Evolutionary conservation across 2,329 filamentous ascomycete species (phyloP).

Genomic region (Arthrobotrys pseudoclavata): DNA sequence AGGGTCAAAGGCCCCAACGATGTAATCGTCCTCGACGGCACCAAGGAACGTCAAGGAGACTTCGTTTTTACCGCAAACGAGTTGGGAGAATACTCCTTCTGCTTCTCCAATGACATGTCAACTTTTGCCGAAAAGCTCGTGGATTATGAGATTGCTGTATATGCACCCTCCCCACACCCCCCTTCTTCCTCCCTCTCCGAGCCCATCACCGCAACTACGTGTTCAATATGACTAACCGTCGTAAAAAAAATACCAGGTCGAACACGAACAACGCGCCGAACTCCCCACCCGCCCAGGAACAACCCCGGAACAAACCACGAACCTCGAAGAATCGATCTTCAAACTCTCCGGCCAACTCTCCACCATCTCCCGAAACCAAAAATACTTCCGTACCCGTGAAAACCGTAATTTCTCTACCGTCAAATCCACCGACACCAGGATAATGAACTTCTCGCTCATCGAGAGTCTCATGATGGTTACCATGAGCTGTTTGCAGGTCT

Average conservation of each 20-base stretch:
- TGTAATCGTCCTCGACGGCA: conserved; percentile 84
- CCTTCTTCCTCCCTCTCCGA: too few relatives aligned
- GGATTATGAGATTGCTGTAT: conserved; percentile 91
- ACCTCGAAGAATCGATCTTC: conserved; percentile 92
- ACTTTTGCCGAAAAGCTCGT: conserved; percentile 98
- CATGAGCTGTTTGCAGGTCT: conserved; percentile 97
- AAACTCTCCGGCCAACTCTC: conserved; percentile 93
- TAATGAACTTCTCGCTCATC: conserved; percentile 97
- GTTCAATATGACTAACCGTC: conserved; percentile 46
- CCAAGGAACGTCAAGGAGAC: conserved; percentile 94
- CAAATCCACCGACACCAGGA: conserved; percentile 91
- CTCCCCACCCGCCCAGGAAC: conserved; percentile 91
- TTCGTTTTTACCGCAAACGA: conserved; percentile 96
- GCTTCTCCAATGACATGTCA: conserved; percentile 98
- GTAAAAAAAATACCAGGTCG: conserved; percentile 73
- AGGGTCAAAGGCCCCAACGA: conserved; percentile 83
- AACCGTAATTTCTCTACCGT: conserved; percentile 99
- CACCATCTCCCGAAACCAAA: conserved; percentile 95
- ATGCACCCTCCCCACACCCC: not conserved
- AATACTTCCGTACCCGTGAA: conserved; percentile 98
- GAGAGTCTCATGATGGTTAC: conserved; percentile 91
- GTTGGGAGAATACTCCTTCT: conserved; percentile 91
- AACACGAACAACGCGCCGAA: conserved; percentile 85
- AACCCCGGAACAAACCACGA: conserved; percentile 86
- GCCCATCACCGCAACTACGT: too few relatives aligned